Conservation (phyloP, 176 grass and related monocot genomes). For the Saccharum officinarum region DNA sequence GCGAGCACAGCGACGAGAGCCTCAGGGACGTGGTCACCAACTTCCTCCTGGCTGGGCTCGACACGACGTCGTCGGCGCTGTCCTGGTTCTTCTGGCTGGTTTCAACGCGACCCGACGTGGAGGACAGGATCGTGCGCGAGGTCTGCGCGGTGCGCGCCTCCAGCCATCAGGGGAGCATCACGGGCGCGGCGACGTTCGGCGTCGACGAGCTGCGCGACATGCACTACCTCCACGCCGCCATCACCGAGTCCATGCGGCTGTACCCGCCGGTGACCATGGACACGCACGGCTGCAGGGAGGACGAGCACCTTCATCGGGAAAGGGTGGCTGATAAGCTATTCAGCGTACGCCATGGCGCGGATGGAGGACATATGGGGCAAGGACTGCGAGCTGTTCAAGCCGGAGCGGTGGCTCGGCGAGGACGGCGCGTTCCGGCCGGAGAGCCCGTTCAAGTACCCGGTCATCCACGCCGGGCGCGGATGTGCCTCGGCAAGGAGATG, state of each 20-base stretch:
- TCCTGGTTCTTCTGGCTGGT: conserved; percentile 88
- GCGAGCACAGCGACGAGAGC: conserved; percentile 45
- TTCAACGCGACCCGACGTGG: conserved; percentile 42
- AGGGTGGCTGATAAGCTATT: conserved; percentile 58
- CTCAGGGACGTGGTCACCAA: conserved; percentile 63
- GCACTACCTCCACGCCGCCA: conserved; percentile 64
- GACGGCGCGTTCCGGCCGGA: conserved; percentile 53
- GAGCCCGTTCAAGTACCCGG: conserved; percentile 54
- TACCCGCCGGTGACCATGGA: conserved; percentile 67
- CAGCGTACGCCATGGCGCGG: conserved; percentile 49
- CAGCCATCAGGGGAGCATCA: background rate
- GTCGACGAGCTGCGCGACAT: conserved; percentile 60
- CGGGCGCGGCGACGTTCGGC: conserved; percentile 23
- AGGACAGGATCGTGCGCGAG: conserved; percentile 53
- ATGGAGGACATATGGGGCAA: conserved; percentile 56
- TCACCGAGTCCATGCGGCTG: conserved; percentile 67
- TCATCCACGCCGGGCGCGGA: conserved; percentile 59
- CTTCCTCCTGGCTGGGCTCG: conserved; percentile 68
- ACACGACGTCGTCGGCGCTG: conserved; percentile 71
- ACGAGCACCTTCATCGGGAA: conserved; percentile 56
- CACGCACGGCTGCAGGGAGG: conserved; percentile 43
- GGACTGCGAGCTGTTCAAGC: conserved; percentile 52
- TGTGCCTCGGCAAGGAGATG: conserved; percentile 85
- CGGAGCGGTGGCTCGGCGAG: conserved; percentile 67
- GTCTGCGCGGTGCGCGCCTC: conserved; percentile 2